Conservation (phyloP, 306 rosid genomes). For the Prunus campanulata region DNA sequence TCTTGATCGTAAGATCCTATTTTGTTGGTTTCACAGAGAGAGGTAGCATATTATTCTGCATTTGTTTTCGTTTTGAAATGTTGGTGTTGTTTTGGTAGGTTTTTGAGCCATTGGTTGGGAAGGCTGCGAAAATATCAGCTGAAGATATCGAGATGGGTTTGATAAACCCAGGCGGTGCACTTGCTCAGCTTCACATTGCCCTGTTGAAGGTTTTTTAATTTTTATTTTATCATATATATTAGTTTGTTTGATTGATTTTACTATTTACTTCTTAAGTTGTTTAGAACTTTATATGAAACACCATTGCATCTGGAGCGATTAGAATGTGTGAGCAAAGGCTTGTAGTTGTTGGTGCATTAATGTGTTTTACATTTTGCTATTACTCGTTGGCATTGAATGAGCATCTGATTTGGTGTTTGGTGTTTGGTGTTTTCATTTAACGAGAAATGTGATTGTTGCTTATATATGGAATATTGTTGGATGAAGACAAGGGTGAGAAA, state of each 20-base stretch:
- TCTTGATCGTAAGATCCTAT: slow-evolving; percentile 52
- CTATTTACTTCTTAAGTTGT: too few relatives aligned
- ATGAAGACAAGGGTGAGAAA: background rate
- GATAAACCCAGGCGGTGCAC: slow-evolving; percentile 47
- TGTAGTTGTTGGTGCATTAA: background rate
- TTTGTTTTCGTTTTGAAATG: background rate
- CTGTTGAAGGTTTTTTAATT: slow-evolving; percentile 61
- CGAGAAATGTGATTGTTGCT: background rate
- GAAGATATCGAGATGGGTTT: slow-evolving; percentile 78
- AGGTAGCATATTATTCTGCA: background rate
- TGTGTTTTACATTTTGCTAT: too few relatives aligned
- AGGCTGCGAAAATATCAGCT: slow-evolving; percentile 51
- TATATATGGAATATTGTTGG: background rate
- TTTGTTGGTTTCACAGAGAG: background rate
- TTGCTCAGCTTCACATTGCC: slow-evolving; percentile 69
- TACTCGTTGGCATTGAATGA: too few relatives aligned
- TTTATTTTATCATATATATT: background rate
- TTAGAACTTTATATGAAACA: too few relatives aligned
- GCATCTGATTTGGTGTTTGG: background rate
- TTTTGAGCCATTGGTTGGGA: slow-evolving; percentile 63
- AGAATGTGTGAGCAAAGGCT: background rate
- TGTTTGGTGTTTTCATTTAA: background rate
- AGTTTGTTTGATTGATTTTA: background rate
- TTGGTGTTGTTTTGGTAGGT: slow-evolving; percentile 38
- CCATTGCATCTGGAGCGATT: too few relatives aligned